Percentiles rank a stretch among this genome's conserved stretches.
Conservation (phyloP, 768 basidiomycete genomes). For the Amanita rimosa region DNA sequence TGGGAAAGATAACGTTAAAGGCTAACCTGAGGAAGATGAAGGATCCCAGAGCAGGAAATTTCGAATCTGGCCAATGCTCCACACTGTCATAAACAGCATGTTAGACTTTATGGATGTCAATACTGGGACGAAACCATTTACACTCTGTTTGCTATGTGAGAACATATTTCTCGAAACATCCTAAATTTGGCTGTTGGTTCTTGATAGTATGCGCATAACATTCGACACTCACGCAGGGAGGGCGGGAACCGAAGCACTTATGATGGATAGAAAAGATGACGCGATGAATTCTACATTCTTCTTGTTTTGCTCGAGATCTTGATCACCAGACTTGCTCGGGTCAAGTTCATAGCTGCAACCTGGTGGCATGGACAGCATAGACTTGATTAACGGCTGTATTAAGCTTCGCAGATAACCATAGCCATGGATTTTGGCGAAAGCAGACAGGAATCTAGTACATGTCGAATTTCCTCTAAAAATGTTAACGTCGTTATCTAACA, state of each 20-base stretch:
- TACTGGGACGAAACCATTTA: slow-evolving; percentile 20
- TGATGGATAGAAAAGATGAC: slow-evolving; percentile 62
- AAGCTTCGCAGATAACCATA: slow-evolving; percentile 83
- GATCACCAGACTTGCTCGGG: slow-evolving; percentile 43
- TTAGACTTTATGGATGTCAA: slow-evolving; percentile 1
- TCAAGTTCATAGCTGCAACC: slow-evolving; percentile 75
- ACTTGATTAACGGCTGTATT: slow-evolving; percentile 65
- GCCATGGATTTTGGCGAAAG: slow-evolving; percentile 82
- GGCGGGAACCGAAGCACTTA: slow-evolving; percentile 55
- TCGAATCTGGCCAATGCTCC: slow-evolving; percentile 67
- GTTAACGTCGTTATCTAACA: slow-evolving; percentile 64
- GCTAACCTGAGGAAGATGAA: slow-evolving; percentile 79
- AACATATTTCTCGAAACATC: slow-evolving; percentile 80
- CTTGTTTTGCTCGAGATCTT: slow-evolving; percentile 58
- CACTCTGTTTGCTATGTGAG: slow-evolving; percentile 72
- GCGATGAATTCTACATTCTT: slow-evolving; percentile 65
- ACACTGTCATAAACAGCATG: slow-evolving; percentile 25
- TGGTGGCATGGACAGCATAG: slow-evolving; percentile 59
- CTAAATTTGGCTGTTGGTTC: slow-evolving; percentile 23
- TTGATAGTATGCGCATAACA: background rate
- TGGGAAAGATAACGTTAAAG: background rate
- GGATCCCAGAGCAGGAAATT: slow-evolving; percentile 75
- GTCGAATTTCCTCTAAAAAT: slow-evolving; percentile 85
- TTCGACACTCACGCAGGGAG: slow-evolving; percentile 56
- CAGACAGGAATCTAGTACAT: slow-evolving; percentile 76